Evolutionary conservation across 306 rosid species (phyloP).

Genomic region (Macrotyloma uniflorum): DNA sequence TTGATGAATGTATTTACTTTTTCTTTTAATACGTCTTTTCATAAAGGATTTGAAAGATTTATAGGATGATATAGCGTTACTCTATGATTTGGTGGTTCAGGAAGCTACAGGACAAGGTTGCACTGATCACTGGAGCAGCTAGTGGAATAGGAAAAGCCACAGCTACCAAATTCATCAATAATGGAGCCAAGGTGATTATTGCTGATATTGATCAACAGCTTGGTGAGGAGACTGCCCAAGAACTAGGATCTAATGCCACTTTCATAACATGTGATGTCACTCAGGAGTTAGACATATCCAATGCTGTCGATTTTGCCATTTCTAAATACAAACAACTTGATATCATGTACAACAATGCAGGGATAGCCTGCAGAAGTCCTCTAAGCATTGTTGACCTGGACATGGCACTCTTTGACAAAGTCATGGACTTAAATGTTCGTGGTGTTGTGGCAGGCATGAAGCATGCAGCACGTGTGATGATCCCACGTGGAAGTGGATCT

Average conservation of each 20-base stretch:
- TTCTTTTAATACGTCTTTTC: neutral
- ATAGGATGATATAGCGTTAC: neutral
- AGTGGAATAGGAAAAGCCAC: constrained; percentile 89
- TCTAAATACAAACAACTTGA: constrained; percentile 68
- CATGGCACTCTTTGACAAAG: constrained; percentile 55
- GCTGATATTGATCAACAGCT: constrained; percentile 73
- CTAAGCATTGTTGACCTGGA: constrained; percentile 73
- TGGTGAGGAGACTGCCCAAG: constrained; percentile 66
- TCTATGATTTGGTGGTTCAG: constrained; percentile 39
- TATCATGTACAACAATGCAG: constrained; percentile 86
- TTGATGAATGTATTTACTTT: neutral
- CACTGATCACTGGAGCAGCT: constrained; percentile 94
- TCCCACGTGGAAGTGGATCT: constrained; percentile 65
- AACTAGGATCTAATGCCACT: constrained; percentile 72
- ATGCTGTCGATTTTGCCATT: constrained; percentile 75
- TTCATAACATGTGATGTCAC: constrained; percentile 77
- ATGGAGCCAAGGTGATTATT: constrained; percentile 89
- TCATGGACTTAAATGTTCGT: constrained; percentile 74
- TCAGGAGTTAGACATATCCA: constrained; percentile 70
- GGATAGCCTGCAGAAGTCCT: constrained; percentile 74
- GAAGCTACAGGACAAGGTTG: constrained; percentile 83
- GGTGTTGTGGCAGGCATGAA: constrained; percentile 79
- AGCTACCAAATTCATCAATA: constrained; percentile 66
- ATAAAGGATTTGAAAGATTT: neutral
- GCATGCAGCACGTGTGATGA: constrained; percentile 87